Evolutionary conservation across 768 basidiomycete genomes (phyloP).

Genomic region (Hirschioporus abietinus): DNA sequence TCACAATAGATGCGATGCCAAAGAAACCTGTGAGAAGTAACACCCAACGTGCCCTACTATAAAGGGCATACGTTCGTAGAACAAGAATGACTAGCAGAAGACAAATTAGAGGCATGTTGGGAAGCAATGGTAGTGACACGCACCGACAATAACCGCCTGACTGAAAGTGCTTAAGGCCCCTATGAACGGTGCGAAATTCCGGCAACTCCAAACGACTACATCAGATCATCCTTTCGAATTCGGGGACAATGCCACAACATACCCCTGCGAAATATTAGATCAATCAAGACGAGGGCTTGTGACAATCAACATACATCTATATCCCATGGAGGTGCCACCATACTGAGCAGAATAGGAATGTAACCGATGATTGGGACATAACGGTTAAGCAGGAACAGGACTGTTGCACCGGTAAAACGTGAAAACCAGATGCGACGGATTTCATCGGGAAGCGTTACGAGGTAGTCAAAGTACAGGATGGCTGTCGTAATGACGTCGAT

Average conservation of each 20-base stretch:
- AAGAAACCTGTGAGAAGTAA: not conserved
- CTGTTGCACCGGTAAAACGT: not conserved
- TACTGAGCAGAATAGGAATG: not conserved
- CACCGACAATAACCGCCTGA: not conserved
- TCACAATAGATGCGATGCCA: not conserved
- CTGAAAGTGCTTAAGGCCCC: not conserved
- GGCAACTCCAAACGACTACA: not conserved
- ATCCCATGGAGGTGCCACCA: constrained; percentile 3
- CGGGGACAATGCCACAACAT: not conserved
- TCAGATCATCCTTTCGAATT: not conserved
- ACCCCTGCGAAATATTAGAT: not conserved
- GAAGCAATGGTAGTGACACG: not conserved
- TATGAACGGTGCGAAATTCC: constrained; percentile 1
- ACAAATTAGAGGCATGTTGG: not conserved
- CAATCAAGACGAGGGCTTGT: not conserved
- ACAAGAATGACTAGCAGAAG: not conserved
- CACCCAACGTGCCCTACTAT: not conserved
- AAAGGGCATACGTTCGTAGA: not conserved
- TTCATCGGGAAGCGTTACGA: constrained; percentile 1
- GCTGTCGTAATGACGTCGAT: not conserved
- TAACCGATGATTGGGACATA: not conserved
- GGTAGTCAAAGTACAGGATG: constrained; percentile 3
- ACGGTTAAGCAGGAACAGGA: constrained; percentile 1
- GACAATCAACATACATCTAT: not conserved
- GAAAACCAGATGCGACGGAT: not conserved